Conservation (phyloP, 2,329 filamentous ascomycete species). For the Trichoderma aggressivum region DNA sequence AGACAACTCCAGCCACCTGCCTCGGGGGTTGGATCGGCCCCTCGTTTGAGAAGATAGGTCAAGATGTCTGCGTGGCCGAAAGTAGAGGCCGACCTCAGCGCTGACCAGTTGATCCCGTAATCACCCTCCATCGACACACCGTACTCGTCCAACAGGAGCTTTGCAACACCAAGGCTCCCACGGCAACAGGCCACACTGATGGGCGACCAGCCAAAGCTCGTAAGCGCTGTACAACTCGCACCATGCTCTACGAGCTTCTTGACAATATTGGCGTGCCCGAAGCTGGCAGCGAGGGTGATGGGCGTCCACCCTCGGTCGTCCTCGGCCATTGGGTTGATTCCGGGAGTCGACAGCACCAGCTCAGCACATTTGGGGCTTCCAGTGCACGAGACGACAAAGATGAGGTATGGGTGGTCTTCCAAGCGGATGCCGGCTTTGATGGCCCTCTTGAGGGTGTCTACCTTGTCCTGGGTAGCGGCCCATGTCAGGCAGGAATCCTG, state of each 20-base stretch:
- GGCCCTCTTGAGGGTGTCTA: background rate
- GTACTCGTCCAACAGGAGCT: conserved; percentile 6
- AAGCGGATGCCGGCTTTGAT: conserved; percentile 7
- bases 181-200: conserved; percentile 6
- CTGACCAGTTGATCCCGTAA: background rate
- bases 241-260: background rate
- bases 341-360: background rate
- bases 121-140: conserved; percentile 6
- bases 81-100: conserved; percentile 1
- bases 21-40: conserved; percentile 1
- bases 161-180: background rate
- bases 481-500: conserved; percentile 7
- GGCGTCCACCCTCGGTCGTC: conserved; percentile 12
- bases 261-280: conserved; percentile 6
- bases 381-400: background rate
- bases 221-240: background rate
- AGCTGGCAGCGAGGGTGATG: conserved; percentile 1
- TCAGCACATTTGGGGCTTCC: conserved; percentile 1
- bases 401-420: background rate
- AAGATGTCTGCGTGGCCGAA: conserved; percentile 8
- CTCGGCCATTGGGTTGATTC: background rate
- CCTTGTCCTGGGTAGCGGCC: conserved; percentile 2
- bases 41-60: conserved; percentile 13
- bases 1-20: conserved; percentile 16
- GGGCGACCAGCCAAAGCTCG: conserved; percentile 6